Conservation (phyloP, 345 rosid genomes). For the Salix koriyanagi region DNA sequence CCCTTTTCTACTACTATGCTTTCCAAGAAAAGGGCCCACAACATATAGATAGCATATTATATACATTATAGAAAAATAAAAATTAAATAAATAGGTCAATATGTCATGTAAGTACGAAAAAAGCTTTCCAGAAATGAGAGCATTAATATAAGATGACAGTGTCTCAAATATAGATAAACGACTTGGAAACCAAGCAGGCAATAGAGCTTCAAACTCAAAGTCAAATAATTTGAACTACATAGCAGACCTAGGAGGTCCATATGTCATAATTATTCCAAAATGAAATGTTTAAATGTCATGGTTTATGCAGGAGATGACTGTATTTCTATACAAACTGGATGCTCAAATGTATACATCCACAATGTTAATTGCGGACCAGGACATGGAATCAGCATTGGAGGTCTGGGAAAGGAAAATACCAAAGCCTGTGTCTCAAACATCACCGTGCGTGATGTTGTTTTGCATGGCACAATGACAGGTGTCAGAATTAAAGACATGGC, state of each 20-base stretch:
- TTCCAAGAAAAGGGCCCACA: conserved; percentile 11
- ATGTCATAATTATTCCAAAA: conserved; percentile 7
- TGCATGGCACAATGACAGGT: conserved; percentile 85
- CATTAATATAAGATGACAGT: neutral
- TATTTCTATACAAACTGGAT: conserved; percentile 85
- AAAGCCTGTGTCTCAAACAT: conserved; percentile 96
- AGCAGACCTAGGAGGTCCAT: neutral
- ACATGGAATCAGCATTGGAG: conserved; percentile 94
- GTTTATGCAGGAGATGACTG: conserved; percentile 85
- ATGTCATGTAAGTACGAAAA: neutral
- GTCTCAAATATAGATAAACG: neutral
- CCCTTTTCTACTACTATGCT: conserved; percentile 19
- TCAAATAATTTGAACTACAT: neutral
- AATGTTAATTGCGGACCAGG: conserved; percentile 93
- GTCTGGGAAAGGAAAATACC: conserved; percentile 72
- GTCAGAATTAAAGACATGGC: conserved; percentile 98
- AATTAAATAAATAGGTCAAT: neutral
- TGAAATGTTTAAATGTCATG: conserved; percentile 15
- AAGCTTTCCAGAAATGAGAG: conserved; percentile 2
- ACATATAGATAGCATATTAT: conserved; percentile 1
- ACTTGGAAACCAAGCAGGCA: conserved; percentile 2
- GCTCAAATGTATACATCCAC: conserved; percentile 78
- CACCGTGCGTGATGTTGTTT: conserved; percentile 68
- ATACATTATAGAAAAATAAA: neutral
- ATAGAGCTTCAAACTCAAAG: neutral